Evolutionary conservation across 1,139 yeast species (phyloP).

Genomic region (Yamadazyma taylorii): DNA sequence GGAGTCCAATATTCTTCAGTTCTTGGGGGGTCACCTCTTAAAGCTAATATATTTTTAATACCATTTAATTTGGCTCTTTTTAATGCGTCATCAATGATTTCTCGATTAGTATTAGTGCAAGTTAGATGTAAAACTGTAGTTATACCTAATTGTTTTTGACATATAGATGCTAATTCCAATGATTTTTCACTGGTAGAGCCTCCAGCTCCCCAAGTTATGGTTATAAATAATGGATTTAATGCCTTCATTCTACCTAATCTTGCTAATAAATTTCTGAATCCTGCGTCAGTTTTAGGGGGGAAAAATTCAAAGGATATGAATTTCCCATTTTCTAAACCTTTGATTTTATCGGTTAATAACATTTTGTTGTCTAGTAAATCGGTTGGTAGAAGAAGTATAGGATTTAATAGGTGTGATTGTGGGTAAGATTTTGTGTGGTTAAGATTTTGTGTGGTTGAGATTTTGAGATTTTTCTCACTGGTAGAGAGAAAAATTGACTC

Average conservation of each 20-base stretch:
- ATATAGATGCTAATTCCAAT: constrained; percentile 74
- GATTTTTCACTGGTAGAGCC: constrained; percentile 91
- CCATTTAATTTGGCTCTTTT: constrained; percentile 71
- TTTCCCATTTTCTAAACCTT: constrained; percentile 40
- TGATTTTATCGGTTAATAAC: constrained; percentile 47
- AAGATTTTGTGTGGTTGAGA: too few relatives aligned
- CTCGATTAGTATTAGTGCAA: constrained; percentile 86
- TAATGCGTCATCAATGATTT: constrained; percentile 77
- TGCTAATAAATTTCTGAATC: constrained; percentile 77
- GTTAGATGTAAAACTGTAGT: constrained; percentile 94
- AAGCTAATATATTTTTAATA: constrained; percentile 82
- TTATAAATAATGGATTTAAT: constrained; percentile 82
- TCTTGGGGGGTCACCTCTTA: constrained; percentile 96
- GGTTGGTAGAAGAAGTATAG: too few relatives aligned
- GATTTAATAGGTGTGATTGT: too few relatives aligned
- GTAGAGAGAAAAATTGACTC: too few relatives aligned
- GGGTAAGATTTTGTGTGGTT: too few relatives aligned
- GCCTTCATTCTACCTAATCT: constrained; percentile 89
- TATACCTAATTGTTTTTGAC: constrained; percentile 72
- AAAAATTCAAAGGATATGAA: constrained; percentile 91
- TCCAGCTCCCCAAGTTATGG: constrained; percentile 99
- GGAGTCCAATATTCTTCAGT: constrained; percentile 69
- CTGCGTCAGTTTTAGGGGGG: constrained; percentile 93
- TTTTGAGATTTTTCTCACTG: too few relatives aligned
- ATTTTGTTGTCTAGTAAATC: too few relatives aligned